Base-by-base conservation (phyloP, 352 stramenopile genomes). In the Globisporangium cederbergense region DNA sequence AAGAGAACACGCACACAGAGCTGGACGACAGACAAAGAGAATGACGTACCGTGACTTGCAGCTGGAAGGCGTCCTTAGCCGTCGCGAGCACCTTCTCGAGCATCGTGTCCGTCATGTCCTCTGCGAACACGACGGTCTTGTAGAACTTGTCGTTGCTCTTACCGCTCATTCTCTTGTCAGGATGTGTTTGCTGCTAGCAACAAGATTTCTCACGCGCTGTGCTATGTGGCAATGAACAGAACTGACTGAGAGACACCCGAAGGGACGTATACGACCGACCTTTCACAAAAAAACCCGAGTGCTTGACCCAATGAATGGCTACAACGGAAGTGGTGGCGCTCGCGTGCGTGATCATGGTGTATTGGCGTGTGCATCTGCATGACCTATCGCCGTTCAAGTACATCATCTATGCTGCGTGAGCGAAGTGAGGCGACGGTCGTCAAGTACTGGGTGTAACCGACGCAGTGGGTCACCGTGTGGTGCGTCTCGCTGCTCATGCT, bases 61-160 rank as follows among this genome's bases (percentile, higher is more conserved):
- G 75, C 67, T 97, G 87, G 78, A 98, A 97, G 20, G 88, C 93
- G 64, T 98, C 91, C 59, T 90, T 83, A 42, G 88, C 93, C 1
- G 82, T 96, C 42, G 88, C 83, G 55, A 97, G 75, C 32, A 92
- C 91, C 66, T 96, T 93, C 64, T 97, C 87, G 36, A 96, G 81
- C 92, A 97, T 97, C 66, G 92, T 90, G 68, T 98, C 92, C 22
- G 88, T 96, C 93, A 98, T 98, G 71, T 98, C 92, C 70, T 98
- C 93, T 3, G 93, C 93, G 62, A 96, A 98, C 34, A 98, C 91
- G 64, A 97, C 89, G 25, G 82, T 96, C 82, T 97, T 94, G 76
- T 93, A 85, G 75, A 93, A 93, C 72, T 90, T 93, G 70, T 93
- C 84, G 62, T 72, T 86, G 75, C 71, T 87, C 67, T 93, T 93